Conservation (phyloP, 345 rosid genomes). For the Citrus reticulata region DNA sequence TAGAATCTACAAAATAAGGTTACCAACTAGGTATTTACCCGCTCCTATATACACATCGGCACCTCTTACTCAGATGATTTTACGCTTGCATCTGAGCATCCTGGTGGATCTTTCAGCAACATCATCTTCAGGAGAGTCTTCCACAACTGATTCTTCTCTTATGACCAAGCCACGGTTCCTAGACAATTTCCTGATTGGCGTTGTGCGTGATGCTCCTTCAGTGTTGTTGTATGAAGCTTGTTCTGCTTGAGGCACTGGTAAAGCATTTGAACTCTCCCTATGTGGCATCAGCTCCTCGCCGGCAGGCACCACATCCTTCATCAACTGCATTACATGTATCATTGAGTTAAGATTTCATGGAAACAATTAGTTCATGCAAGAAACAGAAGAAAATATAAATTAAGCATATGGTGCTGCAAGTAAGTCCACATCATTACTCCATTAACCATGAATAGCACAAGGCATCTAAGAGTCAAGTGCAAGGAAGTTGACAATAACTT, state of each 20-base stretch:
- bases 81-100: conserved; percentile 47
- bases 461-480: not conserved
- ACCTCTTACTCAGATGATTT: conserved; percentile 31
- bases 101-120: conserved; percentile 18
- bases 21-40: no score
- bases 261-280: conserved; percentile 22
- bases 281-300: conserved; percentile 85
- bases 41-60: not conserved
- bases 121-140: conserved; percentile 52
- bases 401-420: not conserved
- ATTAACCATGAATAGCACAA: not conserved
- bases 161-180: conserved; percentile 75
- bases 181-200: conserved; percentile 77
- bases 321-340: conserved; percentile 35
- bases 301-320: conserved; percentile 43
- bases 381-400: not conserved
- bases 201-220: conserved; percentile 37
- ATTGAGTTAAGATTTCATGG: not conserved
- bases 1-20: not conserved
- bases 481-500: not conserved
- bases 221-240: conserved; percentile 18
- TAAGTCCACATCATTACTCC: not conserved
- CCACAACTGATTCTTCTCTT: conserved; percentile 67
- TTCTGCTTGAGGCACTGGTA: conserved; percentile 28
- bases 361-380: not conserved